Evolutionary conservation across 352 stramenopile species (phyloP).

Genomic region (Phytophthora hybrid): DNA sequence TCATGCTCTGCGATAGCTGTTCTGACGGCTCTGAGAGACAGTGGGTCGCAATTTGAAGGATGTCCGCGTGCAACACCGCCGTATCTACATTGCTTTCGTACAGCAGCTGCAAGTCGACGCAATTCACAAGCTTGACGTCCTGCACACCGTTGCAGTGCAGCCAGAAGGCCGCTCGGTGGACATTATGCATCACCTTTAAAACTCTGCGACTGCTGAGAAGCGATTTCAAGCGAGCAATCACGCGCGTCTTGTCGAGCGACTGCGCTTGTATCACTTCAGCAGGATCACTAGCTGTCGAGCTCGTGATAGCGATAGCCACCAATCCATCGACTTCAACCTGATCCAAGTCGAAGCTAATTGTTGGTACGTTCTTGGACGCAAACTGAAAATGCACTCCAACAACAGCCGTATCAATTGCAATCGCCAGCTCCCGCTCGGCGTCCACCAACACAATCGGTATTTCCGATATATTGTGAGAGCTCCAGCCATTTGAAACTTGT

Average conservation of each 20-base stretch:
- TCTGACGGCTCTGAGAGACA: slow-evolving; percentile 3
- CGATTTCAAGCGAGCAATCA: background rate
- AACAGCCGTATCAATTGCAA: background rate
- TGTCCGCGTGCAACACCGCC: slow-evolving; percentile 11
- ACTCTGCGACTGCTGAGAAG: background rate
- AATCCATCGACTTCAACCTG: background rate
- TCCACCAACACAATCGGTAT: background rate
- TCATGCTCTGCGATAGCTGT: slow-evolving; percentile 10
- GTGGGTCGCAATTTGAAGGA: slow-evolving; percentile 25
- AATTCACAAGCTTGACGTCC: slow-evolving; percentile 12
- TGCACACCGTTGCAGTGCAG: slow-evolving; percentile 1
- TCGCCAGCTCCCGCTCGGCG: background rate
- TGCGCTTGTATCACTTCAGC: slow-evolving; percentile 1
- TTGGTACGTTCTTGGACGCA: background rate
- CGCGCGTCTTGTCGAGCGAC: background rate
- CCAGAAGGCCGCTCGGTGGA: slow-evolving; percentile 16
- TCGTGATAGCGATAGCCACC: slow-evolving; percentile 8
- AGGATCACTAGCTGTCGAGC: background rate
- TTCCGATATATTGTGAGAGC: background rate
- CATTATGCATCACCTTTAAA: slow-evolving; percentile 15
- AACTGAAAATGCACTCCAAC: slow-evolving; percentile 19
- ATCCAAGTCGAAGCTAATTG: background rate
- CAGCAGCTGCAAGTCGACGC: slow-evolving; percentile 42
- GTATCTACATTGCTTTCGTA: slow-evolving; percentile 35
- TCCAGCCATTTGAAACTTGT: slow-evolving; percentile 1